Base-by-base conservation (phyloP, 2,329 filamentous ascomycete species). In the Cryphonectria carpinicola region DNA sequence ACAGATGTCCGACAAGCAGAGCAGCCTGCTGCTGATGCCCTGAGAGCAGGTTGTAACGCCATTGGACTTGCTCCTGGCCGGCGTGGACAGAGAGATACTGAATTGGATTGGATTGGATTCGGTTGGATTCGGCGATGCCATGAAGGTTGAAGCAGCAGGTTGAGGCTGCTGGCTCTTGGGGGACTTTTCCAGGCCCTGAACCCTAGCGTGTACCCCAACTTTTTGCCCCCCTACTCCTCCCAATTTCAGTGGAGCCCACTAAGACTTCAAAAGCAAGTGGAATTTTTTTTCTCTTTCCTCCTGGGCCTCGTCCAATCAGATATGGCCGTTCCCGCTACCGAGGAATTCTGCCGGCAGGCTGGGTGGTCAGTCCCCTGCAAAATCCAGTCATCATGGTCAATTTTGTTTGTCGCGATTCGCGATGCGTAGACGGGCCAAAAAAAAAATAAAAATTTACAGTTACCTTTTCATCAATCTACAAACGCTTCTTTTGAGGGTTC, bases 11-110 rank as follows among this genome's bases (percentile, higher is more conserved):
- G 76, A 72, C 78, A 78, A 62, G 74, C 74, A 39, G 75, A 75
- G 73, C 79, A 80, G 58, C 76, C 74, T 60, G 76, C 74, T 35
- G 76, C 74, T 28, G 76, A 74, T 25, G 76, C 75, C 68, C 75
- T 74, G 37, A 79, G 69, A 25, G 75, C 73, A 70, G 74, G 74
- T 67, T 74, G 73, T 22, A 77, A 69, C 58, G 76, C 62, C 71
- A 69, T 71, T 62, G 70, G 35, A 14, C 22, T 54, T 19, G 14
- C 54, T 58, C 54, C 54, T 58, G 25, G 25, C 14, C 8, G 17
- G 14, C 14, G 54, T 35, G 54, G 11, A 58, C 54, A 58, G 54
- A 32, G 54, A 58, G 54, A 28, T 10, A 13, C 25, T 56, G 43
- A 8, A 22, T 49, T 49, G 17, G n/a, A 39, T 32, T 56, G 52